A percentile compares a stretch with the other conserved stretches of the same genome.
Evolutionary conservation across 2,329 filamentous ascomycete species (phyloP).

Genomic region (Scolecobasidium constrictum): DNA sequence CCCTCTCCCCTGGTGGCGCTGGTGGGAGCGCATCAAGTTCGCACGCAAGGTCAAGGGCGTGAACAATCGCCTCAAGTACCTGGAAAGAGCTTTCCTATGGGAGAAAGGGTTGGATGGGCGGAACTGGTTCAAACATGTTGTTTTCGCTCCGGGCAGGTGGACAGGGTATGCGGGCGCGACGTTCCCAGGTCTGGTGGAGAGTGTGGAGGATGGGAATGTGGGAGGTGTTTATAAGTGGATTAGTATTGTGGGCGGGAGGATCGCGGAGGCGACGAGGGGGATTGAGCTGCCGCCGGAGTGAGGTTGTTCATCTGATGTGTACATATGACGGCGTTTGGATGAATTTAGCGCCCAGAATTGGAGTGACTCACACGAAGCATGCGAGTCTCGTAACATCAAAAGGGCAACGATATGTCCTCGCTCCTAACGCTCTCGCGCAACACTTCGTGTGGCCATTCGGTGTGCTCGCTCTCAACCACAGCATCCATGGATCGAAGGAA

Average conservation of each 20-base stretch:
- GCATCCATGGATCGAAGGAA: too few relatives aligned
- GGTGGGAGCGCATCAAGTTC: conserved; percentile 55
- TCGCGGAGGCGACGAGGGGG: conserved; percentile 27
- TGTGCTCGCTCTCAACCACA: too few relatives aligned
- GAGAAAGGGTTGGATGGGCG: conserved; percentile 65
- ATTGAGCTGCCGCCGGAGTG: too few relatives aligned
- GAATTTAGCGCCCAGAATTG: too few relatives aligned
- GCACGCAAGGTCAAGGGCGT: conserved; percentile 51
- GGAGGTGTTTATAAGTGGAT: conserved; percentile 29
- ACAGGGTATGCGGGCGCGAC: conserved; percentile 76
- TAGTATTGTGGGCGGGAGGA: conserved; percentile 25
- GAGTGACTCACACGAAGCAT: too few relatives aligned
- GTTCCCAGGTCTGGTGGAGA: conserved; percentile 54
- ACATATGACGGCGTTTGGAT: too few relatives aligned
- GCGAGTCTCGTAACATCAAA: too few relatives aligned
- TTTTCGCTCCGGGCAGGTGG: conserved; percentile 86
- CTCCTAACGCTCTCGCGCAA: too few relatives aligned
- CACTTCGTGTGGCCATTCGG: too few relatives aligned
- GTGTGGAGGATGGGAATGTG: conserved; percentile 40
- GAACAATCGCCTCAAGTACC: conserved; percentile 72
- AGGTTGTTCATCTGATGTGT: too few relatives aligned
- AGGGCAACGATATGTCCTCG: too few relatives aligned
- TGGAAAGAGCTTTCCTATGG: conserved; percentile 75
- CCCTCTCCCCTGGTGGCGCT: conserved; percentile 67
- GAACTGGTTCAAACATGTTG: conserved; percentile 87